phyloP scores from a whole-genome alignment of 106 monocot species.

The Platanthera zijinensis region DNA sequence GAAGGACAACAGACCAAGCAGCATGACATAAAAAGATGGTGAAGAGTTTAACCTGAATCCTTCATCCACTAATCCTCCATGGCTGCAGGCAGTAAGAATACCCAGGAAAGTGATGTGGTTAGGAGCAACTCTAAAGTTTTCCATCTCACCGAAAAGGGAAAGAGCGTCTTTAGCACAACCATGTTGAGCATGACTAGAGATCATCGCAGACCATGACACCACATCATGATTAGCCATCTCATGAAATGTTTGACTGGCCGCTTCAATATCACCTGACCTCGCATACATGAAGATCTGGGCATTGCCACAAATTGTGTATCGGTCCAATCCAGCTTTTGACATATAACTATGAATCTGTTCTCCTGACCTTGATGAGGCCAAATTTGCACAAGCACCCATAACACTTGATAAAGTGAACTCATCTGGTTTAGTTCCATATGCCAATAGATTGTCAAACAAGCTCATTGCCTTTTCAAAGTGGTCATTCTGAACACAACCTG shows the following conservation, averaged over 20 bases:
- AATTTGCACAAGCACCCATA: slow-evolving; percentile 64
- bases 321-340: slow-evolving; percentile 32
- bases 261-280: slow-evolving; percentile 46
- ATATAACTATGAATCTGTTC: slow-evolving; percentile 45
- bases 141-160: slow-evolving; percentile 43
- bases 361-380: slow-evolving; percentile 32
- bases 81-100: slow-evolving; percentile 54
- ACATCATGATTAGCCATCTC: slow-evolving; percentile 46
- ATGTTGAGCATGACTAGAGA: slow-evolving; percentile 50
- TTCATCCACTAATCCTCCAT: slow-evolving; percentile 47
- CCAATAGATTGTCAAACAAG: slow-evolving; percentile 34
- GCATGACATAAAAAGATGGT: neutral
- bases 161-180: slow-evolving; percentile 52
- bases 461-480: slow-evolving; percentile 41
- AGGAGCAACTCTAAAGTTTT: slow-evolving; percentile 20
- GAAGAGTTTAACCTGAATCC: slow-evolving; percentile 32
- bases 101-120: slow-evolving; percentile 51
- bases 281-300: slow-evolving; percentile 55
- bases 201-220: slow-evolving; percentile 55
- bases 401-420: slow-evolving; percentile 46
- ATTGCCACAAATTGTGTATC: slow-evolving; percentile 29
- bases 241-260: slow-evolving; percentile 33
- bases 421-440: slow-evolving; percentile 38
- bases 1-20: neutral
- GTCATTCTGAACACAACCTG: slow-evolving; percentile 42